Evolutionary conservation across 2,329 filamentous ascomycete genomes (phyloP), one percentile per base, ranked within the genome.

Genomic region (Colletotrichum tropicale): DNA sequence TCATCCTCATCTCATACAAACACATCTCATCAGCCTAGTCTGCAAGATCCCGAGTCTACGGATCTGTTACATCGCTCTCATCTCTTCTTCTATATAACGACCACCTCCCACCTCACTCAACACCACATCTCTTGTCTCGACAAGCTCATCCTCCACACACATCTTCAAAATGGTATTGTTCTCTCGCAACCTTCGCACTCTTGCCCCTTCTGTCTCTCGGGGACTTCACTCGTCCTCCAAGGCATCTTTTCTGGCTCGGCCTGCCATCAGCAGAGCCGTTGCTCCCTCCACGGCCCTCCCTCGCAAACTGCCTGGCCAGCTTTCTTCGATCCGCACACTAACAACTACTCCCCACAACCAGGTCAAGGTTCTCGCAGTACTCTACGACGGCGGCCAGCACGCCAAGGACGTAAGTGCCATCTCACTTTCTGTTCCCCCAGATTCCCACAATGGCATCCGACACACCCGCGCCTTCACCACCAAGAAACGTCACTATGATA

Each of bases 331-430:
- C 81, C 91, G 91, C 88, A 91, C 86, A 86, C 88, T 90, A 83
- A 90, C 88, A 81, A 85, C 85, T 77, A 78, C 79, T 75, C 80
- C 80, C 80, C 80, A 82, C 83, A 76, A 76, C 48, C 81, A 98
- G 96, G 96, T 96, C 89, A 98, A 98, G 90, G 95, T 98, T 88
- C 93, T 98, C 85, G 90, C 96, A 84, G 95, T 98, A 81, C 92
- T 98, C 81, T 98, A 98, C 90, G 96, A 98, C 88, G 96, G 96
- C 85, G 91, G 92, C 85, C 89, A 95, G 89, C 95, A 98, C 89
- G 96, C 96, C 88, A 89, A 94, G 87, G 91, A 98, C 84, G 95
- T 98, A 85, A 85, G 88, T 84, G 6, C 21, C 28, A 56, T 64
- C 16, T 30, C 43, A 1, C 6, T 62, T 28, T n/a, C 12, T 21